Evolutionary conservation across 768 basidiomycete species (phyloP).

Genomic region (Termitomyces bulborhizus): DNA sequence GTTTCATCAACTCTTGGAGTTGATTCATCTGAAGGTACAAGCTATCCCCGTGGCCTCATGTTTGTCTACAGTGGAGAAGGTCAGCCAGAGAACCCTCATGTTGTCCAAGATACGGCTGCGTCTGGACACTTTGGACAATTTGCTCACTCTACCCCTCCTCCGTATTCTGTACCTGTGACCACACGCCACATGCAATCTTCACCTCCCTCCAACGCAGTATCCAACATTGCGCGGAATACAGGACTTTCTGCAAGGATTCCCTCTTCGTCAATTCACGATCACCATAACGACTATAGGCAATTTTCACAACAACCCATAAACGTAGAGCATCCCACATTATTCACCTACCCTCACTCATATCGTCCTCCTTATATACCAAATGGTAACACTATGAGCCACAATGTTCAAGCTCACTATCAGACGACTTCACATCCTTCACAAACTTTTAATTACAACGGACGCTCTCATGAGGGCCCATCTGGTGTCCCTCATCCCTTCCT

Average conservation of each 20-base stretch:
- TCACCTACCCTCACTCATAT: slow-evolving; percentile 28
- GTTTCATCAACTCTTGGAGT: slow-evolving; percentile 7
- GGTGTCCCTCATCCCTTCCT: slow-evolving; percentile 19
- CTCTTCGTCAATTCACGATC: slow-evolving; percentile 23
- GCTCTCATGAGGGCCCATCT: slow-evolving; percentile 25
- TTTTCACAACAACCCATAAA: slow-evolving; percentile 32
- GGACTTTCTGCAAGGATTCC: slow-evolving; percentile 16
- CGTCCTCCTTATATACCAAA: slow-evolving; percentile 19
- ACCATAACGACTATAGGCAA: slow-evolving; percentile 31
- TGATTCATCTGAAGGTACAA: slow-evolving; percentile 10
- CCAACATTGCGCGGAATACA: slow-evolving; percentile 14
- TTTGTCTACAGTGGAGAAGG: slow-evolving; percentile 21
- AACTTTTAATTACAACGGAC: slow-evolving; percentile 32
- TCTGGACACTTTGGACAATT: slow-evolving; percentile 18
- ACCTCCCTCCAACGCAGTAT: slow-evolving; percentile 9
- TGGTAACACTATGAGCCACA: slow-evolving; percentile 23
- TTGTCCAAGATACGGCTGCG: slow-evolving; percentile 18
- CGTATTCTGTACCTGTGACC: slow-evolving; percentile 10
- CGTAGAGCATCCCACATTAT: slow-evolving; percentile 25
- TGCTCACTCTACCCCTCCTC: slow-evolving; percentile 16
- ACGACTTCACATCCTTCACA: slow-evolving; percentile 16
- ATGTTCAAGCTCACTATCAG: slow-evolving; percentile 32
- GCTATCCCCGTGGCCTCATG: slow-evolving; percentile 14
- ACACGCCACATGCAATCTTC: slow-evolving; percentile 14
- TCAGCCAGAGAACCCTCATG: slow-evolving; percentile 16